Evolutionary conservation across 2,329 filamentous ascomycete species (phyloP).

Genomic region (Fusarium algeriense): DNA sequence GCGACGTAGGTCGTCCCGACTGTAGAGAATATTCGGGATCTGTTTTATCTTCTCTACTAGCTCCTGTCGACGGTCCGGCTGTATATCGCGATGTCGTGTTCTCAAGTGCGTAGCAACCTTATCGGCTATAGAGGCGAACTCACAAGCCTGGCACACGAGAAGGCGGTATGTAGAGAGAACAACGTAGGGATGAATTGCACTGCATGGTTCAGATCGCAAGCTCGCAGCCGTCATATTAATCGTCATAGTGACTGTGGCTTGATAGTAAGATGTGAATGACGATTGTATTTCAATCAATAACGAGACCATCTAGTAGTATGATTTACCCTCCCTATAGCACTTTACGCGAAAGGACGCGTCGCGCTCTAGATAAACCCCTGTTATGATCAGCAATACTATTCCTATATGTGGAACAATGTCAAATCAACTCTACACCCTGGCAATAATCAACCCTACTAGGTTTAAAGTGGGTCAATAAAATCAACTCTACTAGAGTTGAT

Average conservation of each 20-base stretch:
- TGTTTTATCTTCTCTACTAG: too few relatives aligned
- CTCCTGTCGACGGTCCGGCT: too few relatives aligned
- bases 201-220: background rate
- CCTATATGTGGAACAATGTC: too few relatives aligned
- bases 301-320: background rate
- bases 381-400: too few relatives aligned
- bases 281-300: background rate
- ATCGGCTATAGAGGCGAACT: background rate
- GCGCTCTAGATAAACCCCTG: too few relatives aligned
- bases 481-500: too few relatives aligned
- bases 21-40: too few relatives aligned
- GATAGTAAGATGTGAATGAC: background rate
- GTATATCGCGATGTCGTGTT: too few relatives aligned
- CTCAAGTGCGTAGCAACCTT: background rate
- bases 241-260: background rate
- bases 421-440: too few relatives aligned
- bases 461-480: too few relatives aligned
- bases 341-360: background rate
- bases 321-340: background rate
- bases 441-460: too few relatives aligned
- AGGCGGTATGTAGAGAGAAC: background rate
- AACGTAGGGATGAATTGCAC: background rate
- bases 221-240: background rate
- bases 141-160: background rate
- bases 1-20: too few relatives aligned